Percentiles rank a stretch among this genome's conserved stretches.
Conservation (phyloP, 2,329 filamentous ascomycete species). For the Venturiaceae sp. region DNA sequence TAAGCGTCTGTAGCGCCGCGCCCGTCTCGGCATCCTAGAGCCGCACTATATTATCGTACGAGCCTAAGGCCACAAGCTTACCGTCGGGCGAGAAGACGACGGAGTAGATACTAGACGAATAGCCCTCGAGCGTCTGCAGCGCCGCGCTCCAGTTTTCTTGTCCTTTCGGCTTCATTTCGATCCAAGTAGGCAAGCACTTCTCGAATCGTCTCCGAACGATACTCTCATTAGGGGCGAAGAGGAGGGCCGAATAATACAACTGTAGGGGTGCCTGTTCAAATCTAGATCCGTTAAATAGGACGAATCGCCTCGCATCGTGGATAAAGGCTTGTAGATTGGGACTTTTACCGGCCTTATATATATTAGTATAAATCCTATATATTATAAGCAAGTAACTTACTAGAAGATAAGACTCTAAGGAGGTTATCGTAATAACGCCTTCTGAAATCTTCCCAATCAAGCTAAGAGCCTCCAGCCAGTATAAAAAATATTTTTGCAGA, state of each 20-base stretch:
- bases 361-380: neutral
- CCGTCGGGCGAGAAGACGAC: conserved; percentile 10
- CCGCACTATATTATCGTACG: conserved; percentile 9
- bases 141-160: conserved; percentile 7
- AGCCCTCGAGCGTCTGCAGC: conserved; percentile 12
- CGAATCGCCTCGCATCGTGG: conserved; percentile 21
- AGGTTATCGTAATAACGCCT: conserved; percentile 12
- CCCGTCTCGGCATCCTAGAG: conserved; percentile 10
- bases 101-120: neutral
- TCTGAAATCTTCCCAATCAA: conserved; percentile 12
- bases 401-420: conserved; percentile 8
- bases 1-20: conserved; percentile 5
- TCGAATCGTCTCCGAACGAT: conserved; percentile 17
- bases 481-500: conserved; percentile 11
- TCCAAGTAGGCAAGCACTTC: conserved; percentile 11
- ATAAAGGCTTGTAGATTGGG: conserved; percentile 13
- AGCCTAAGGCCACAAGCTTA: conserved; percentile 9
- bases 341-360: neutral
- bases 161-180: conserved; percentile 11
- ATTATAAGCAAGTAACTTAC: conserved; percentile 10
- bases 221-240: conserved; percentile 20
- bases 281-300: conserved; percentile 18
- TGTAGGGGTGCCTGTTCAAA: conserved; percentile 23
- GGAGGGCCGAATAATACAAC: conserved; percentile 22
- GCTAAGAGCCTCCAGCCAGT: conserved; percentile 14